Base-by-base conservation (phyloP, 495 filamentous ascomycete genomes). In the Parmelia sp. region DNA sequence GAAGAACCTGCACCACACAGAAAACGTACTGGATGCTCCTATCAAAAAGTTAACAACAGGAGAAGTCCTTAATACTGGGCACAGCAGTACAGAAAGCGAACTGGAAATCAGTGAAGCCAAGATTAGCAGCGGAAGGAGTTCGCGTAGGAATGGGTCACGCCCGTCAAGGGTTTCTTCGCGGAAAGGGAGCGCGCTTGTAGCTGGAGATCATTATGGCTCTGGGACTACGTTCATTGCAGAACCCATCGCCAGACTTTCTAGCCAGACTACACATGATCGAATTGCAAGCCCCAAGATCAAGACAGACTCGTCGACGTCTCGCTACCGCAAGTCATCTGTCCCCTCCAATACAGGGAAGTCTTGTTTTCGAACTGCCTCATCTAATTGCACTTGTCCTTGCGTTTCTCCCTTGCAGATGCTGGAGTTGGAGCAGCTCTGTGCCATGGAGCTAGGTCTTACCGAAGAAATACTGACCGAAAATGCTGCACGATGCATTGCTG, bases 401-500 rank as follows among this genome's bases (percentile, higher is more conserved):
- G 85, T 97, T 62, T 89, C 86, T 58, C 89, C 92, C 23, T 74
- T 92, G 39, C 90, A 93, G 70, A 92, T 95, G 79, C 83, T 93
- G 39, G 91, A 93, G 65, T 82, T 97, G 31, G 94, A 98, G 74
- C 91, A 92, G 67, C 86, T 92, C 60, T 90, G 91, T 0, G 85
- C 89, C 47, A 82, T 85, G 31, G 91, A 96, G 65, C 84, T 94
- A 65, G 91, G 90, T 7, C 77, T 98, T 51, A 88, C 88, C 0
- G 90, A 93, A 71, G 90, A 94, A 58, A 87, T 97, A 70, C 88
- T 97, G 74, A 87, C 90, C 0, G 94, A 97, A 71, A 96, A 93
- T 71, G 89, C 91, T 0, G 92, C 89, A 14, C 84, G 92, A 25
- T 88, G 91, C 53, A 90, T 98, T 68, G 91, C 90, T 1, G 87